phyloP scores from a whole-genome alignment of 1,284 basidiomycete species.

The Phellopilus nigrolimitatus region DNA sequence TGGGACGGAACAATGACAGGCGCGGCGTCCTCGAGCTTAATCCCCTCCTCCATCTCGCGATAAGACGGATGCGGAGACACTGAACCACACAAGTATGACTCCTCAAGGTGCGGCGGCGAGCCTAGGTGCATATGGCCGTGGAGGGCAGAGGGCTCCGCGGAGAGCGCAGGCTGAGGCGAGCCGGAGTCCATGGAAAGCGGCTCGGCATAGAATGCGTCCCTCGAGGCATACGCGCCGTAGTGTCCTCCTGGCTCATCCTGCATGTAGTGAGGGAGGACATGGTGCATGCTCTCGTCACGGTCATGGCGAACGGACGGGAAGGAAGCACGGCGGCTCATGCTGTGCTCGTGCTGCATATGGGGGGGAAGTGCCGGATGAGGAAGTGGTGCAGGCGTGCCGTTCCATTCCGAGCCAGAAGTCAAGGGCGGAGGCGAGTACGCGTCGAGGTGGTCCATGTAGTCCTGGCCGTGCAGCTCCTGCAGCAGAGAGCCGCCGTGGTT shows the following conservation, averaged over 20 bases:
- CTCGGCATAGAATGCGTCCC: slow-evolving; percentile 39
- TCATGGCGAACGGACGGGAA: slow-evolving; percentile 71
- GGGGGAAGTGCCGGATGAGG: slow-evolving; percentile 27
- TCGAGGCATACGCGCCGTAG: slow-evolving; percentile 32
- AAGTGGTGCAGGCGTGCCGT: slow-evolving; percentile 34
- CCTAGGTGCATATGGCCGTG: slow-evolving; percentile 23
- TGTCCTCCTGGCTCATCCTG: slow-evolving; percentile 31
- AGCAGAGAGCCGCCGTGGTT: slow-evolving; percentile 49
- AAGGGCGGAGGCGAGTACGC: slow-evolving; percentile 33
- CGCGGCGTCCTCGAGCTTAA: slow-evolving; percentile 58
- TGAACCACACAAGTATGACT: slow-evolving; percentile 33
- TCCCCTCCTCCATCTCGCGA: slow-evolving; percentile 45
- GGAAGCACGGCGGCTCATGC: slow-evolving; percentile 59
- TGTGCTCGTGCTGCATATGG: slow-evolving; percentile 29
- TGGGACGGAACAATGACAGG: slow-evolving; percentile 61
- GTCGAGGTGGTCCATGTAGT: slow-evolving; percentile 33
- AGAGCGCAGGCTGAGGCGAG: slow-evolving; percentile 33
- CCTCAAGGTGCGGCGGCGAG: slow-evolving; percentile 22
- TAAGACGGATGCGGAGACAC: slow-evolving; percentile 44
- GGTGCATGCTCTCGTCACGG: slow-evolving; percentile 38
- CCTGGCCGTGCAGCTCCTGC: slow-evolving; percentile 56
- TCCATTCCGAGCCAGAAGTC: slow-evolving; percentile 29
- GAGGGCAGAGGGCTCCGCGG: slow-evolving; percentile 30
- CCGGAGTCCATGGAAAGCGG: slow-evolving; percentile 38
- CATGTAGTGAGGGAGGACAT: slow-evolving; percentile 29